A percentile compares a stretch with the other conserved stretches of the same genome.
These are phyloP conservation scores for Darksidea phi DNA, from an alignment of 495 filamentous ascomycete genomes.

Conservation along the genomic window DNA sequence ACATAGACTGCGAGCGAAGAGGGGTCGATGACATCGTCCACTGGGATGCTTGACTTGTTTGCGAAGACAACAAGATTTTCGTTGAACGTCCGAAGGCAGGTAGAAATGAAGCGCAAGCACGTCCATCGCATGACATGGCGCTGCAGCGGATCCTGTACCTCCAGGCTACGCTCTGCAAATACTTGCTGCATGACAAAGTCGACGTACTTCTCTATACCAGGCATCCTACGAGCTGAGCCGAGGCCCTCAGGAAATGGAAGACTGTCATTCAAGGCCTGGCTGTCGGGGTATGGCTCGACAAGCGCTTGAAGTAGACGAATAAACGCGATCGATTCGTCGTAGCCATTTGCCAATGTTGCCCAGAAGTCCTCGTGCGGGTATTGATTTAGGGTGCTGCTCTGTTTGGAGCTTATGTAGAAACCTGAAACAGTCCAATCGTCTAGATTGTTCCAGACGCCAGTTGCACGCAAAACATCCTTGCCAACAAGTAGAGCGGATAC, in stretches of 20 bases:
- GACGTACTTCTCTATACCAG: conserved; percentile 87
- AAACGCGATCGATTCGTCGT: conserved; percentile 81
- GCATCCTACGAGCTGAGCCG: conserved; percentile 73
- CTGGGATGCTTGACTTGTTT: conserved; percentile 66
- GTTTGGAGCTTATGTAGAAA: conserved; percentile 25
- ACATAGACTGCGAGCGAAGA: conserved; percentile 73
- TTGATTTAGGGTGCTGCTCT: conserved; percentile 37
- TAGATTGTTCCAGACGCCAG: conserved; percentile 66
- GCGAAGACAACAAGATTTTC: conserved; percentile 84
- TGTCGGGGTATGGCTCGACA: conserved; percentile 58
- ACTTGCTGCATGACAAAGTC: conserved; percentile 82
- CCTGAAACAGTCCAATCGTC: conserved; percentile 60
- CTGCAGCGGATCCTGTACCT: conserved; percentile 61
- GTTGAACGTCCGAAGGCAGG: conserved; percentile 80
- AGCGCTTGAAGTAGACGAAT: conserved; percentile 69
- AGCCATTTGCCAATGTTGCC: conserved; percentile 62
- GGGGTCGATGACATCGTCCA: conserved; percentile 69
- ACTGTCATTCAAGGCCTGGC: conserved; percentile 62
- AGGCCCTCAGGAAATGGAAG: conserved; percentile 85
- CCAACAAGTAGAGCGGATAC: conserved; percentile 66
- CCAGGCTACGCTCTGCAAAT: conserved; percentile 60
- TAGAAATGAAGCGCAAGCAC: conserved; percentile 74
- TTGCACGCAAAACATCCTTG: conserved; percentile 59
- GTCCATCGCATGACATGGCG: conserved; percentile 67
- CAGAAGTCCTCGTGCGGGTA: conserved; percentile 38